Conservation (phyloP, 2,329 filamentous ascomycete species). For the Fusarium nematophilum region DNA sequence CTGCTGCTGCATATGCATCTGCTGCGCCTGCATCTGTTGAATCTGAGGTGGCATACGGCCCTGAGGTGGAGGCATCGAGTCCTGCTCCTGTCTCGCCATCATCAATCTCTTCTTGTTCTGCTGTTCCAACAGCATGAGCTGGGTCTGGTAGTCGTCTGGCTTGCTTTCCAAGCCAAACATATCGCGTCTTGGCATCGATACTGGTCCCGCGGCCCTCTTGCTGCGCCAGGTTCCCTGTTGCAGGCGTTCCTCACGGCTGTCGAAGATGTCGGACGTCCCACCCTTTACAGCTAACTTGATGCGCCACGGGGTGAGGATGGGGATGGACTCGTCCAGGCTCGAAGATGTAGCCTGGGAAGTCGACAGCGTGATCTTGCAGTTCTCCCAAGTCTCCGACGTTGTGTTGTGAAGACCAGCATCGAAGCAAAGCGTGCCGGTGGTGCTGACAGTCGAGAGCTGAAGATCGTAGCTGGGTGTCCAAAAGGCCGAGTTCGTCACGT, state of each 20-base stretch:
- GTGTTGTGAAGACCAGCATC: conserved; percentile 71
- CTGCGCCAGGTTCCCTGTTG: conserved; percentile 46
- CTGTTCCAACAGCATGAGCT: conserved; percentile 86
- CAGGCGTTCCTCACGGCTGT: conserved; percentile 53
- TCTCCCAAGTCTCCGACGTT: conserved; percentile 72
- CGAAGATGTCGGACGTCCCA: conserved; percentile 43
- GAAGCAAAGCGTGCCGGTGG: conserved; percentile 67
- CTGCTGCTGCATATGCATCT: conserved; percentile 10
- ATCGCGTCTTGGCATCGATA: background rate
- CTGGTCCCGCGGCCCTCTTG: conserved; percentile 55
- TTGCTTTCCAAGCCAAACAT: conserved; percentile 16
- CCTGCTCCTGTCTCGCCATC: conserved; percentile 85
- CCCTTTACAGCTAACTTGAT: conserved; percentile 58
- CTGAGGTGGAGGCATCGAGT: conserved; percentile 47
- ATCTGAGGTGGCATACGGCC: conserved; percentile 5
- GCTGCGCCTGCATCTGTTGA: conserved; percentile 4
- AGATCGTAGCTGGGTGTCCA: conserved; percentile 74
- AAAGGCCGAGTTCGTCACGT: conserved; percentile 67
- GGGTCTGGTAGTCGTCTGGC: conserved; percentile 81
- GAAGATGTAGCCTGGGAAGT: conserved; percentile 71
- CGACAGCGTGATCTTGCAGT: conserved; percentile 70
- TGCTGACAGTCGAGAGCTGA: conserved; percentile 66
- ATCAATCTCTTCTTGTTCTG: conserved; percentile 87
- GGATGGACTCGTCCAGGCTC: conserved; percentile 65
- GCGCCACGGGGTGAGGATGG: conserved; percentile 66